A percentile compares a stretch with the other conserved stretches of the same genome.
Evolutionary conservation across 495 filamentous ascomycete genomes (phyloP).

Genomic region (Mytilinidion resinicola): DNA sequence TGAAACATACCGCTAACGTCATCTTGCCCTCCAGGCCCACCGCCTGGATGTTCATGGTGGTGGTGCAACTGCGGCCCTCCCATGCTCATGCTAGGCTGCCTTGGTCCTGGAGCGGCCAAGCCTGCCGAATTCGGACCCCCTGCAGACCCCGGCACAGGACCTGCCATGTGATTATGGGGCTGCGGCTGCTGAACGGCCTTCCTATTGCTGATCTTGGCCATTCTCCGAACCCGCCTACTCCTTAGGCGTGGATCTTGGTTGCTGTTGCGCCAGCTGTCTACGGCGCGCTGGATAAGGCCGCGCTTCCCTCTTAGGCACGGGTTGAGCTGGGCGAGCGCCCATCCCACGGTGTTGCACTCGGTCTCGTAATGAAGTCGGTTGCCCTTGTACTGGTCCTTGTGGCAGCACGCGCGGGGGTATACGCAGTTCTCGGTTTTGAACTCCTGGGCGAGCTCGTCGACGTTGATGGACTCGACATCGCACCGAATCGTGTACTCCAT

Average conservation of each 20-base stretch:
- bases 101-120: slow-evolving; percentile 26
- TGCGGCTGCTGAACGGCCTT: slow-evolving; percentile 50
- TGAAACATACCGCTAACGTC: slow-evolving; percentile 89
- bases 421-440: slow-evolving; percentile 99
- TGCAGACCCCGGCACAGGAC: slow-evolving; percentile 44
- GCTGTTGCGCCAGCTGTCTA: slow-evolving; percentile 98
- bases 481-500: slow-evolving; percentile 99
- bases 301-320: slow-evolving; percentile 84
- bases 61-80: slow-evolving; percentile 63
- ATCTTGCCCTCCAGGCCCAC: slow-evolving; percentile 61
- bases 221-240: slow-evolving; percentile 82
- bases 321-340: slow-evolving; percentile 91
- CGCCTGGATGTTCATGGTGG: slow-evolving; percentile 73
- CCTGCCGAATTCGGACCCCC: slow-evolving; percentile 31
- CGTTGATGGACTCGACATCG: slow-evolving; percentile 93
- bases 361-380: slow-evolving; percentile 95
- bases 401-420: slow-evolving; percentile 89
- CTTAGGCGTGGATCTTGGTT: slow-evolving; percentile 89
- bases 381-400: slow-evolving; percentile 90
- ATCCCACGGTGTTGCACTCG: slow-evolving; percentile 96
- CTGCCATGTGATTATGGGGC: slow-evolving; percentile 47
- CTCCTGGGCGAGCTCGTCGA: slow-evolving; percentile 72
- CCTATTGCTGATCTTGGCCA: slow-evolving; percentile 89
- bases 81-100: slow-evolving; percentile 48
- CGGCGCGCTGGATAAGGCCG: slow-evolving; percentile 90